These are phyloP conservation scores for Exobasidium rhododendri DNA, from an alignment of 1,284 basidiomycete genomes.

Conservation along the genomic window DNA sequence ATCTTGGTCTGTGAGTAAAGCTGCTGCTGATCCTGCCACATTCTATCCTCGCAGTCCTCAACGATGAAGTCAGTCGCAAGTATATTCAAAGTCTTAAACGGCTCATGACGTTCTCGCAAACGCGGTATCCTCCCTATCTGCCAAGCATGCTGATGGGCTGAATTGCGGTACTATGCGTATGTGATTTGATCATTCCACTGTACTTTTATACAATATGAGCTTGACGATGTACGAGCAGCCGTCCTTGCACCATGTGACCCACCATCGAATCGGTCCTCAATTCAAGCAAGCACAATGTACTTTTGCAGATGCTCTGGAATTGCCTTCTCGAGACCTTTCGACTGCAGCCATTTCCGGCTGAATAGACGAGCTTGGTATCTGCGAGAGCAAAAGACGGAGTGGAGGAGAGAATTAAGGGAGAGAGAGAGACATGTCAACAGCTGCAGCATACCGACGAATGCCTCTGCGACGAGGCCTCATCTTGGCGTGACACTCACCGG, in stretches of 20 bases:
- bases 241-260: background rate
- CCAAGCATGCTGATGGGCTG: slow-evolving; percentile 44
- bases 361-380: slow-evolving; percentile 88
- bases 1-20: background rate
- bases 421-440: background rate
- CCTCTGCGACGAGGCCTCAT: background rate
- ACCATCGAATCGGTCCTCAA: background rate
- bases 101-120: slow-evolving; percentile 56
- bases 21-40: background rate
- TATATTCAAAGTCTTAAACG: slow-evolving; percentile 97
- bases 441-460: background rate
- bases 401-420: background rate
- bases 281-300: slow-evolving; percentile 73
- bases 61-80: slow-evolving; percentile 97
- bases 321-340: slow-evolving; percentile 73
- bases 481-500: slow-evolving; percentile 56
- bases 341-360: slow-evolving; percentile 87
- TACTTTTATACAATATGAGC: too few species aligned
- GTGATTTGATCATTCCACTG: background rate
- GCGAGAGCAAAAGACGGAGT: slow-evolving; percentile 29
- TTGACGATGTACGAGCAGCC: background rate
- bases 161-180: slow-evolving; percentile 2
- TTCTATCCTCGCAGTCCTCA: slow-evolving; percentile 61
- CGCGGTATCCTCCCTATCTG: slow-evolving; percentile 38
- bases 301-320: slow-evolving; percentile 83